Evolutionary conservation across 768 basidiomycete species (phyloP).

Genomic region (Leccinum ochraceum): DNA sequence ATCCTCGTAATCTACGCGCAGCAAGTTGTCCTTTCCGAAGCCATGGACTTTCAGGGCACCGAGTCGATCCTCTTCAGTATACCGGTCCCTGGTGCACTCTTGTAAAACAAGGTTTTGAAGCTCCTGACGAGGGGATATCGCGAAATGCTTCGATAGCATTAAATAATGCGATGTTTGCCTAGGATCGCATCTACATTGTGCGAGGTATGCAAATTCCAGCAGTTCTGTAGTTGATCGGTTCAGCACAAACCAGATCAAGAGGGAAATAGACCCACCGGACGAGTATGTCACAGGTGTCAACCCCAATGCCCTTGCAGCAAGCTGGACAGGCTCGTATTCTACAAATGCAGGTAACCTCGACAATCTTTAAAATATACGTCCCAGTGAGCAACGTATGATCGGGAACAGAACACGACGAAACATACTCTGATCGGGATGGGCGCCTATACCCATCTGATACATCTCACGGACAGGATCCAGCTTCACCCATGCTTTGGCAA

Average conservation of each 20-base stretch:
- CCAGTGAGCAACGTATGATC: slow-evolving; percentile 5
- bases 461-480: slow-evolving; percentile 64
- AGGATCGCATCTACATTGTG: slow-evolving; percentile 82
- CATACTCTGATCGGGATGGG: slow-evolving; percentile 78
- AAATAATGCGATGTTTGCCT: slow-evolving; percentile 63
- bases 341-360: slow-evolving; percentile 45
- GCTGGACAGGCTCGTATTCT: slow-evolving; percentile 40
- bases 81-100: slow-evolving; percentile 66
- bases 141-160: slow-evolving; percentile 50
- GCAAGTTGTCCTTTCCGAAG: slow-evolving; percentile 59
- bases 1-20: slow-evolving; percentile 69
- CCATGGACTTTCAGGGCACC: slow-evolving; percentile 56
- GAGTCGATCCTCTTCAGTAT: slow-evolving; percentile 55
- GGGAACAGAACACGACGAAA: background rate
- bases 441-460: slow-evolving; percentile 72
- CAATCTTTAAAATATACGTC: slow-evolving; percentile 52
- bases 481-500: slow-evolving; percentile 48
- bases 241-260: background rate
- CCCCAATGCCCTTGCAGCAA: slow-evolving; percentile 53
- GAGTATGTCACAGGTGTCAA: slow-evolving; percentile 68
- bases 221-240: slow-evolving; percentile 48
- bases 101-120: slow-evolving; percentile 60
- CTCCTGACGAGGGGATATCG: slow-evolving; percentile 43
- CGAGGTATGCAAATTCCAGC: slow-evolving; percentile 75
- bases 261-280: slow-evolving; percentile 44